Conservation (phyloP, 2,329 filamentous ascomycete species). For the Sporothrix globosa region DNA sequence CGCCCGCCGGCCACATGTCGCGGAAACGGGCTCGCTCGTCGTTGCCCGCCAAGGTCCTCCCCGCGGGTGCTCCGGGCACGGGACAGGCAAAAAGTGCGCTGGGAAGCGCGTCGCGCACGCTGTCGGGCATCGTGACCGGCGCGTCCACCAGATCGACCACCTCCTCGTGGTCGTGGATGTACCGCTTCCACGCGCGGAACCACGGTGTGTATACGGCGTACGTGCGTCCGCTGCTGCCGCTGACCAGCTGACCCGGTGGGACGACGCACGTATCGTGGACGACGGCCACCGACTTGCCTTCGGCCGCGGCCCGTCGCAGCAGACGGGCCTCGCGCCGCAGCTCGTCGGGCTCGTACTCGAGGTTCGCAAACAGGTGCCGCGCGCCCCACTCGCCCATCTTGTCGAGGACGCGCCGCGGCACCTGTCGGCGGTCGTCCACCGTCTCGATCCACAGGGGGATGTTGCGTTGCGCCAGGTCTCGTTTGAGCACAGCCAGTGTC, state of each 20-base stretch:
- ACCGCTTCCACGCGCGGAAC: conserved; percentile 74
- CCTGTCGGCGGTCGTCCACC: conserved; percentile 61
- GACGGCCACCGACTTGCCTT: conserved; percentile 69
- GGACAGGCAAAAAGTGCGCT: conserved; percentile 59
- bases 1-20: conserved; percentile 62
- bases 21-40: conserved; percentile 61
- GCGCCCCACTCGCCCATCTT: conserved; percentile 72
- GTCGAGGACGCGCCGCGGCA: conserved; percentile 65
- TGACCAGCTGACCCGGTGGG: conserved; percentile 68
- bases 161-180: conserved; percentile 70
- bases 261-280: conserved; percentile 84
- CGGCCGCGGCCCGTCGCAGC: conserved; percentile 62
- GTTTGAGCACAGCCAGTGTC: conserved; percentile 65
- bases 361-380: conserved; percentile 76
- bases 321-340: conserved; percentile 73
- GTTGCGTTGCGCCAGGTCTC: conserved; percentile 68
- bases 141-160: conserved; percentile 64
- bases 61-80: conserved; percentile 65
- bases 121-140: conserved; percentile 58
- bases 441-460: conserved; percentile 80
- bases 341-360: conserved; percentile 93
- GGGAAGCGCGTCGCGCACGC: conserved; percentile 50
- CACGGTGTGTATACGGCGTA: conserved; percentile 86
- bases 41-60: conserved; percentile 62
- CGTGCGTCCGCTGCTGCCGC: conserved; percentile 69